A percentile compares a stretch with the other conserved stretches of the same genome.
Conservation (phyloP, 768 basidiomycete species). For the Clitopilus hobsonii region DNA sequence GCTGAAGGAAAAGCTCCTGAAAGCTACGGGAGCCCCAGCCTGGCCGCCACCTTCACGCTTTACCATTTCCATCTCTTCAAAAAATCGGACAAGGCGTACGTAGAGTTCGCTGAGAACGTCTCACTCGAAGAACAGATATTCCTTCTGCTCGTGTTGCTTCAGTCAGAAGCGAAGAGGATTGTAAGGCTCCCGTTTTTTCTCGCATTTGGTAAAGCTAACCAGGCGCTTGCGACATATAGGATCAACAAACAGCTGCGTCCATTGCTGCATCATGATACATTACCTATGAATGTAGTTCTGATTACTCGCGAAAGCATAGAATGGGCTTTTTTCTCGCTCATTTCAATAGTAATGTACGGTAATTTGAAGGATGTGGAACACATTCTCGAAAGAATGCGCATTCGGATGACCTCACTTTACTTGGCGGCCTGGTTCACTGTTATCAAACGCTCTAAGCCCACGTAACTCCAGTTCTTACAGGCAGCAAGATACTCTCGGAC, state of each 20-base stretch:
- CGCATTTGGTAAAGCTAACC: background rate
- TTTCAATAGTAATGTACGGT: no score
- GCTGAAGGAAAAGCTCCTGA: background rate
- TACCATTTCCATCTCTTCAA: background rate
- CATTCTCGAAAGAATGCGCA: no score
- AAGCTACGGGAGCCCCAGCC: background rate
- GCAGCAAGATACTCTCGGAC: no score
- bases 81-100: background rate
- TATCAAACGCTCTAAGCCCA: no score
- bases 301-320: no score
- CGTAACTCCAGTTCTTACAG: no score
- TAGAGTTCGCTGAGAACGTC: background rate
- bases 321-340: no score
- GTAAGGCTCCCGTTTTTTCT: background rate
- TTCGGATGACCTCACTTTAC: no score
- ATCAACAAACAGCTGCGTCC: background rate
- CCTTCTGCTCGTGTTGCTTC: background rate
- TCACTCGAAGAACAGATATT: background rate
- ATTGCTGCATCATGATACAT: no score
- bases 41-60: background rate
- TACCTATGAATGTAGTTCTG: no score
- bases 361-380: no score
- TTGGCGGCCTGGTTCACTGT: no score
- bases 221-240: background rate
- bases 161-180: background rate